A percentile compares a stretch with the other conserved stretches of the same genome.
Evolutionary conservation across 768 basidiomycete species (phyloP).

Genomic region (Mycena rebaudengoi): DNA sequence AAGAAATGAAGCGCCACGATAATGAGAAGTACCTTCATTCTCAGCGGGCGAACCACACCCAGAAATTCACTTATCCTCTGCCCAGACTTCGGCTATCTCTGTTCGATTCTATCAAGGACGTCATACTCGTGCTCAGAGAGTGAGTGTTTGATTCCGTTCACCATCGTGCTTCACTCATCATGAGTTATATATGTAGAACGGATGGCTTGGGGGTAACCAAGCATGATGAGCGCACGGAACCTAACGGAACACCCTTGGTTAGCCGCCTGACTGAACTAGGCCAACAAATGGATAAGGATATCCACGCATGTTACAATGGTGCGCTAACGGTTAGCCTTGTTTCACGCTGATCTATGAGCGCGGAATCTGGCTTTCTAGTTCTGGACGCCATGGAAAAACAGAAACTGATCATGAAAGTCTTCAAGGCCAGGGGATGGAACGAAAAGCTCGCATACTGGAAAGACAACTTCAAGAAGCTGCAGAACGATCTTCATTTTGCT

Average conservation of each 20-base stretch:
- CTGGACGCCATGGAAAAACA: conserved; percentile 9
- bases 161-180: neutral
- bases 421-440: conserved; percentile 1
- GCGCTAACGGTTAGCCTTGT: neutral
- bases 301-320: conserved; percentile 10
- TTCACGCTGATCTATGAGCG: neutral
- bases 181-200: neutral
- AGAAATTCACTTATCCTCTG: neutral
- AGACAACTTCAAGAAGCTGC: neutral
- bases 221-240: neutral
- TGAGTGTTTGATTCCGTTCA: neutral
- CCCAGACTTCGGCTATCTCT: neutral
- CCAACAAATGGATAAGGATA: conserved; percentile 4
- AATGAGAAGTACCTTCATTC: conserved; percentile 4
- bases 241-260: neutral
- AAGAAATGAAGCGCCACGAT: conserved; percentile 3
- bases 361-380: neutral
- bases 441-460: neutral
- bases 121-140: neutral
- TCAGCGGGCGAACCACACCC: neutral
- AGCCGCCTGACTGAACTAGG: neutral
- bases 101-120: conserved; percentile 1
- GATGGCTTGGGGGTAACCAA: neutral
- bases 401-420: neutral
- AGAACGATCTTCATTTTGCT: neutral